Conservation (phyloP, 2,329 filamentous ascomycete genomes). For the Fusarium azukiicola region DNA sequence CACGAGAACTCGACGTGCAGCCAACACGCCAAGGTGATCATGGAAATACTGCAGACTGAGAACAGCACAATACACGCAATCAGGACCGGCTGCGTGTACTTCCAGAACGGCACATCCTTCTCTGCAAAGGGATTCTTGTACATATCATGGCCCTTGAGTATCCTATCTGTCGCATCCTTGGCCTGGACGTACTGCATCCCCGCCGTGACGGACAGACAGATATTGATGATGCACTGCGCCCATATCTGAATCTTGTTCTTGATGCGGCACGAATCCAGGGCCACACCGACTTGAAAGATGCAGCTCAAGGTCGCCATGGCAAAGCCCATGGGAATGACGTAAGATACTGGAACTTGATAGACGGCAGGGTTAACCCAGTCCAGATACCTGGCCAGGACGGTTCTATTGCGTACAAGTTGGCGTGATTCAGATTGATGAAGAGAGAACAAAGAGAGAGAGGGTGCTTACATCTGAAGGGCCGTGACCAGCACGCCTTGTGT, state of each 20-base stretch:
- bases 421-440: background rate
- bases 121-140: background rate
- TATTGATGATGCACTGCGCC: conserved; percentile 16
- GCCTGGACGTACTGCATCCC: conserved; percentile 7
- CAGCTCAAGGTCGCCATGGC: background rate
- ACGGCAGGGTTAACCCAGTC: conserved; percentile 14
- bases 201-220: background rate
- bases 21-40: background rate
- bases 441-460: background rate
- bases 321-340: conserved; percentile 9
- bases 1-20: conserved; percentile 7
- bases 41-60: background rate
- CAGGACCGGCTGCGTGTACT: background rate
- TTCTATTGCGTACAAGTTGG: background rate
- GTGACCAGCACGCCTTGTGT: conserved; percentile 2
- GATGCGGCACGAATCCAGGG: background rate
- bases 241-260: conserved; percentile 16
- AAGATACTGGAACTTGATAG: conserved; percentile 4
- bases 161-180: background rate
- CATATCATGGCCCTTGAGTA: background rate
- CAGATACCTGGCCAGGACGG: conserved; percentile 7
- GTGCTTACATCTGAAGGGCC: background rate
- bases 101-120: background rate
- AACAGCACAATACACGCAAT: background rate
- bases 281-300: background rate